Base-by-base conservation (phyloP, 1,284 basidiomycete genomes). In the Apiotrichum mycotoxinovorans region DNA sequence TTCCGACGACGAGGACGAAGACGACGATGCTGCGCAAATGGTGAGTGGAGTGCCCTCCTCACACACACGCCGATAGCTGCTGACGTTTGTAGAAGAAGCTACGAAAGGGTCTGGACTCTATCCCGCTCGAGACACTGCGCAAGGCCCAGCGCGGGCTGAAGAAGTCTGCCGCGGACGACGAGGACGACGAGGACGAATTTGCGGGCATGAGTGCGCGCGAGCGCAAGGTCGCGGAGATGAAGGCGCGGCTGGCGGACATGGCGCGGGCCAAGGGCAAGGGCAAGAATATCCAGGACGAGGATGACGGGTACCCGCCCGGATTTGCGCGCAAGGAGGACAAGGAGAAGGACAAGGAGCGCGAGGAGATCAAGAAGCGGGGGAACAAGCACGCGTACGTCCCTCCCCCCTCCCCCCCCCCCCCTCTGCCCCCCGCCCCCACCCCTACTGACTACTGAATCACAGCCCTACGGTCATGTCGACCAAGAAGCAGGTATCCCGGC, bases 391-490 rank as follows among this genome's bases (percentile, higher is more conserved):
- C 94, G 88, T 94, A 76, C 66, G 91, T 82, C 1, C 1, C 12
- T 26, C 18, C 34, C 50, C 33, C 41, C 33, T 45, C 30, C 26
- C 15, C 7, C 4, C 23, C n/a, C 17, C 7, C 30, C n/a, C n/a
- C 20, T 22, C 25, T 20, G 27, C 7, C 22, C n/a, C n/a, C n/a
- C n/a, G n/a, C n/a, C n/a, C n/a, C n/a, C n/a, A n/a, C n/a, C n/a
- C n/a, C n/a, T n/a, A n/a, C n/a, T n/a, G n/a, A n/a, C 34, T 22
- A n/a, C 26, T 34, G 15, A 35, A n/a, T 11, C 10, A 25, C 58
- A 95, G 91, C 1, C 95, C 92, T 4, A 83, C 80, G 40, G 91
- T 91, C 67, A 80, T 91, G 61, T 88, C 88, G 9, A 90, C 92
- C 0, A 96, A 95, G 74, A 83, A 83, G 64, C 91, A 91, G 1